phyloP scores from a whole-genome alignment of 768 basidiomycete species.

The Glaciozyma antarctica region DNA sequence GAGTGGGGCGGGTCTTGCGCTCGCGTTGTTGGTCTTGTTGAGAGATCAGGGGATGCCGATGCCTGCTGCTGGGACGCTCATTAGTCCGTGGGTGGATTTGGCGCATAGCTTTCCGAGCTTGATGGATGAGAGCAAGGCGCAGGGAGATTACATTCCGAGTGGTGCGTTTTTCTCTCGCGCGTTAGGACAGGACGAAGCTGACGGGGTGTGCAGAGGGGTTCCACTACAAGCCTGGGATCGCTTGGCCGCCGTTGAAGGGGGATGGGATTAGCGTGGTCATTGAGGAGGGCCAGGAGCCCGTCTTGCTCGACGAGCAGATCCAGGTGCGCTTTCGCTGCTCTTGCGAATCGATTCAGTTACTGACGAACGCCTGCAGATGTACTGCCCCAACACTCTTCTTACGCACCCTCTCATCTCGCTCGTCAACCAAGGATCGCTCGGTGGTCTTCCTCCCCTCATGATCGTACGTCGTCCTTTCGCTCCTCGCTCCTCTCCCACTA shows the following conservation, averaged over 20 bases:
- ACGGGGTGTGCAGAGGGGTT: constrained; percentile 32
- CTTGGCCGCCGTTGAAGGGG: constrained; percentile 39
- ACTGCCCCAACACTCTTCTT: constrained; percentile 68
- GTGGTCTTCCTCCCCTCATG: constrained; percentile 77
- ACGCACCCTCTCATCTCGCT: constrained; percentile 68
- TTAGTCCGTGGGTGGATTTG: constrained; percentile 84
- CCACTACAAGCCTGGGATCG: constrained; percentile 40
- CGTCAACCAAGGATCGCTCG: constrained; percentile 64
- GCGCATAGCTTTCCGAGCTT: background rate
- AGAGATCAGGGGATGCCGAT: constrained; percentile 70
- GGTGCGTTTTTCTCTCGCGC: background rate
- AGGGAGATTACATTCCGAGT: constrained; percentile 48
- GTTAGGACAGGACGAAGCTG: too few relatives aligned
- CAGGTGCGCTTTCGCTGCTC: constrained; percentile 10
- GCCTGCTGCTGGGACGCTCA: constrained; percentile 63
- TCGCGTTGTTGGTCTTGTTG: constrained; percentile 71
- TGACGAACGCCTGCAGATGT: constrained; percentile 51
- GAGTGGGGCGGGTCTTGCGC: constrained; percentile 76
- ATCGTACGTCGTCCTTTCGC: constrained; percentile 52
- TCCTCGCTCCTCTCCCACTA: background rate
- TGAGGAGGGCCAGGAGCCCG: constrained; percentile 3
- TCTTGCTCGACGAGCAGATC: constrained; percentile 25
- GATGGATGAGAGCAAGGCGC: constrained; percentile 51
- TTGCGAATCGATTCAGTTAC: background rate
- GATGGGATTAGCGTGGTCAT: constrained; percentile 1